Evolutionary conservation across 108 stramenopile species (phyloP).

Genomic region (Aurantiochytrium sp.): DNA sequence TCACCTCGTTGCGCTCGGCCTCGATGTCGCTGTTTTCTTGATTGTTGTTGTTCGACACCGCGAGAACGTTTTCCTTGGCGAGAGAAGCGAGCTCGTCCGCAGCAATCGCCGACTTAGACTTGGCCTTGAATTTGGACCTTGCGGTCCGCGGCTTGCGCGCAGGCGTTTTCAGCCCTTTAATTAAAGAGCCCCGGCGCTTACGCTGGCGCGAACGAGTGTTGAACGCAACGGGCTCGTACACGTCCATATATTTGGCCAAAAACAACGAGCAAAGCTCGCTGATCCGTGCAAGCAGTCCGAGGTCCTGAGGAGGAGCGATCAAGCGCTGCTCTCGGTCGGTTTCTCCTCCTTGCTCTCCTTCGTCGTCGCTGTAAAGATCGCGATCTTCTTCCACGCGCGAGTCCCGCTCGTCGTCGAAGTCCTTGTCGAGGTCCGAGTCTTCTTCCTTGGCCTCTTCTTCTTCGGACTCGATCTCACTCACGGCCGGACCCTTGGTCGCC

Average conservation of each 20-base stretch:
- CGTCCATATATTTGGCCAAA: slow-evolving; percentile 18
- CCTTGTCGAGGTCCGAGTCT: not conserved
- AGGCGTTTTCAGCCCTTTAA: not conserved
- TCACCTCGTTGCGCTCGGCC: too few relatives aligned
- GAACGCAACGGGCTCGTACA: slow-evolving; percentile 12
- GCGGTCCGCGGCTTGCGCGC: not conserved
- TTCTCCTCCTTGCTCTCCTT: not conserved
- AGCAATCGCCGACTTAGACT: not conserved
- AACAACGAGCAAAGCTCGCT: slow-evolving; percentile 5
- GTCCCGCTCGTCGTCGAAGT: too few relatives aligned
- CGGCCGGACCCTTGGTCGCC: not conserved
- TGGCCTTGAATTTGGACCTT: not conserved
- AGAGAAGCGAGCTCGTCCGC: not conserved
- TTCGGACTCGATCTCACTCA: not conserved
- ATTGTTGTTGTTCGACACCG: not conserved
- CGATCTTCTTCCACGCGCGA: too few relatives aligned
- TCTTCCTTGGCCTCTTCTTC: not conserved
- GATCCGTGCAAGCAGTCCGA: not conserved
- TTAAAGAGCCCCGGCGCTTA: not conserved
- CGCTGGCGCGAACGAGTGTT: not conserved
- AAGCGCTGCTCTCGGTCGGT: not conserved
- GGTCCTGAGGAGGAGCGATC: not conserved
- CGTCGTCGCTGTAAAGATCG: not conserved
- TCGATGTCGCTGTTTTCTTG: too few relatives aligned
- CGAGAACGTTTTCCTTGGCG: not conserved